Evolutionary conservation across 2,329 filamentous ascomycete genomes (phyloP).

Genomic region (Colletotrichum cordylinicola): DNA sequence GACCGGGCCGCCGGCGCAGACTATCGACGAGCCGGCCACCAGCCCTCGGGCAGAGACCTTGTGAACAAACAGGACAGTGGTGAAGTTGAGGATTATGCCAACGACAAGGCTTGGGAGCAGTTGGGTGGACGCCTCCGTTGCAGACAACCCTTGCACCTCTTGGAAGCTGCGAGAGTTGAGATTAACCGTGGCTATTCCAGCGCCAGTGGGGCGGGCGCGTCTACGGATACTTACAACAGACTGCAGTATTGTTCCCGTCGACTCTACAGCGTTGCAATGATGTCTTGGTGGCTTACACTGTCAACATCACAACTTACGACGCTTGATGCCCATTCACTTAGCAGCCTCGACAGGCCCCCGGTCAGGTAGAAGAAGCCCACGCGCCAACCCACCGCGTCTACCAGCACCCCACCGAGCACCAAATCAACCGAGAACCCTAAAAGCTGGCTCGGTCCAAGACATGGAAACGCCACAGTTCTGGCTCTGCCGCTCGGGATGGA

Average conservation of each 20-base stretch:
- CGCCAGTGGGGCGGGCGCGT: background rate
- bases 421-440: conserved; percentile 57
- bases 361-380: conserved; percentile 51
- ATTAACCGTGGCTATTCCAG: background rate
- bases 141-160: background rate
- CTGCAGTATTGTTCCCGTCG: conserved; percentile 52
- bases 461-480: conserved; percentile 48
- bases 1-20: conserved; percentile 52
- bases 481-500: conserved; percentile 34
- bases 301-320: conserved; percentile 38
- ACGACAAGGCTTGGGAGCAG: conserved; percentile 51
- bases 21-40: conserved; percentile 41
- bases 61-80: conserved; percentile 51
- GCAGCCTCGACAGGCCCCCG: conserved; percentile 24
- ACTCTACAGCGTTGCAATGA: conserved; percentile 52
- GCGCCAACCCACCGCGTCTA: conserved; percentile 53
- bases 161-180: background rate
- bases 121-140: conserved; percentile 44
- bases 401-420: conserved; percentile 53
- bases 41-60: conserved; percentile 44
- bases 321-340: background rate
- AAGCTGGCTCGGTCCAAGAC: conserved; percentile 49
- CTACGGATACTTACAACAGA: background rate
- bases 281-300: conserved; percentile 46
- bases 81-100: conserved; percentile 47